Base-by-base conservation (phyloP, 2,329 filamentous ascomycete genomes). In the Fusarium sp. region DNA sequence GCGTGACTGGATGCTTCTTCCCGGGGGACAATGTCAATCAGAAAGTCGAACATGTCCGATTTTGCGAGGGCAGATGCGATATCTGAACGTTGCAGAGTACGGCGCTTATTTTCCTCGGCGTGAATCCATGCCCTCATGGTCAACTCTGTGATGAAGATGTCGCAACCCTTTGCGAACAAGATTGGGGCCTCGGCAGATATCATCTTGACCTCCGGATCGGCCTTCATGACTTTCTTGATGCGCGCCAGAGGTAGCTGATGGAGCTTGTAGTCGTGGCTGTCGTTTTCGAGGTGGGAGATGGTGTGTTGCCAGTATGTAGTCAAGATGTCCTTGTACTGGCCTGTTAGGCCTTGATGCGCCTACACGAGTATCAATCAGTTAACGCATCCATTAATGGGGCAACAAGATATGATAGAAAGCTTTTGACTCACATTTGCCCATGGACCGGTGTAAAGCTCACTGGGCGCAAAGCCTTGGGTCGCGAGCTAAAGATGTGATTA, bases 161-260 rank as follows among this genome's bases (percentile, higher is more conserved):
- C 96, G 83, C 96, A 98, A 41, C 95, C 96, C 83, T 99, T 99
- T 56, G 96, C 96, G 79, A 99, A 99, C 18, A 99, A 87, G 76
- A 99, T 99, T 3, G 96, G 96, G 4, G 96, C 96, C 84, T 99
- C 96, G 13, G 96, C 96, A 7, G 95, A 98, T 71, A 99, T 99
- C 96, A 99, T 99, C 86, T 99, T 99, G 52, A 99, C 96, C 78
- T 99, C 96, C 0, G 96, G 96, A 76, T 99, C 96, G 2, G 96
- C 96, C 84, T 99, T 99, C 96, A 99, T 99, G 74, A 99, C 96
- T 83, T 99, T 99, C 87, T 99, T 99, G 85, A 99, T 99, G 60
- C 96, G 92, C n/a, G 96, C 96, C 44, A 99, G 88, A 4, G 96
- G 96, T 42, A 99, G 88, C 82, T 98, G 96, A 81, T 99, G 96